phyloP scores from a whole-genome alignment of 169 alveolate species.

The Plasmodium sp. region DNA sequence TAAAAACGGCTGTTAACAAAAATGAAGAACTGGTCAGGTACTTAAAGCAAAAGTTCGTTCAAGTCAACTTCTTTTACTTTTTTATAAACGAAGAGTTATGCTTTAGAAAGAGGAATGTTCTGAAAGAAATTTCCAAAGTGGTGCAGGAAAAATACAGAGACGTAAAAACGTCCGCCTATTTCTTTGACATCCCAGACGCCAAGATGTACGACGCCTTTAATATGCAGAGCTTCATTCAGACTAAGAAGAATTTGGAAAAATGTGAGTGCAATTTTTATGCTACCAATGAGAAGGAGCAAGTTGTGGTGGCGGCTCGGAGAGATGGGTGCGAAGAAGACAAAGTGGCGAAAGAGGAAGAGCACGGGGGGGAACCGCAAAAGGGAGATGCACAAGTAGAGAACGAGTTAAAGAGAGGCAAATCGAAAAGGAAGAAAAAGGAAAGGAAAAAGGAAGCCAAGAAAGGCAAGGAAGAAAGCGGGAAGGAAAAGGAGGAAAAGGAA shows the following conservation, averaged over 20 bases:
- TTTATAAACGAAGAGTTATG: constrained; percentile 50
- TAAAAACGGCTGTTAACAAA: constrained; percentile 2
- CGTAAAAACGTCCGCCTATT: constrained; percentile 54
- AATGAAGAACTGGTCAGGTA: constrained; percentile 47
- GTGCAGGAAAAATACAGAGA: constrained; percentile 21
- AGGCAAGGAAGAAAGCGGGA: neutral
- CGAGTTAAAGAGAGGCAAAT: neutral
- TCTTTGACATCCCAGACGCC: constrained; percentile 38
- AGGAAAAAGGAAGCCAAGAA: neutral
- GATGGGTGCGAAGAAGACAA: neutral
- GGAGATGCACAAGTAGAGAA: neutral
- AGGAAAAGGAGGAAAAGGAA: neutral
- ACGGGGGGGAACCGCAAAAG: neutral
- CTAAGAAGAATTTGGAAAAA: constrained; percentile 22
- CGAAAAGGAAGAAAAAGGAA: neutral
- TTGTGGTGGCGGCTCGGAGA: neutral
- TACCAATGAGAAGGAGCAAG: constrained; percentile 1
- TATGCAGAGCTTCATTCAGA: constrained; percentile 5
- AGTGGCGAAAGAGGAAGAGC: neutral
- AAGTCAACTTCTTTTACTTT: constrained; percentile 25
- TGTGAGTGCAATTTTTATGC: constrained; percentile 8
- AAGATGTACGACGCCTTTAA: constrained; percentile 25
- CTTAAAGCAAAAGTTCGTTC: constrained; percentile 22
- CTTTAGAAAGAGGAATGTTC: constrained; percentile 30
- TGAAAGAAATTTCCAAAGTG: constrained; percentile 7